phyloP scores from a whole-genome alignment of 345 rosid genomes.

The Laguncularia racemosa region DNA sequence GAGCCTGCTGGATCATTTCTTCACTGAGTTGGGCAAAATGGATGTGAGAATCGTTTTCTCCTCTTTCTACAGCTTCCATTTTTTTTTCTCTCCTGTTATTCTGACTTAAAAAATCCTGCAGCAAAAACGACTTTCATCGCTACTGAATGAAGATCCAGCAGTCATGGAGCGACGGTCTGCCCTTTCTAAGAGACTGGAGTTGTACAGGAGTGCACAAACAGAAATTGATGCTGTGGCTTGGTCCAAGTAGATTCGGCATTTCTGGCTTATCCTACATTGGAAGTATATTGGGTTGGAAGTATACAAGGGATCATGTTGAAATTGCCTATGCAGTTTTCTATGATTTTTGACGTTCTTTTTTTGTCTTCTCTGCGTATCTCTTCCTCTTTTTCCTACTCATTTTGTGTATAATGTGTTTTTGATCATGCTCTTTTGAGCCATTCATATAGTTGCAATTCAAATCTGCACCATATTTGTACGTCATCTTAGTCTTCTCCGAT shows the following conservation, averaged over 20 bases:
- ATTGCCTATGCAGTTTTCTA: too few species aligned
- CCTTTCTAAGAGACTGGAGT: constrained; percentile 82
- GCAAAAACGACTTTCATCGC: constrained; percentile 74
- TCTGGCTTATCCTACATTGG: too few species aligned
- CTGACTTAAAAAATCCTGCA: constrained; percentile 19
- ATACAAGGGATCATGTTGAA: too few species aligned
- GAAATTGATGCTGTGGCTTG: constrained; percentile 92
- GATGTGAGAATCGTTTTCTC: constrained; percentile 39
- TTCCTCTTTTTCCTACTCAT: too few species aligned
- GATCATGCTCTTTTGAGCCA: too few species aligned
- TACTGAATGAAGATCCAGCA: constrained; percentile 95
- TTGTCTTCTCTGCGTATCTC: too few species aligned
- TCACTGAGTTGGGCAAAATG: constrained; percentile 83
- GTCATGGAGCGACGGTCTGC: constrained; percentile 87
- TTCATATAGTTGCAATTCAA: too few species aligned
- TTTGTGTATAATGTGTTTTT: too few species aligned
- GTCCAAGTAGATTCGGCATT: constrained; percentile 52
- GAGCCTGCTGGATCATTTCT: constrained; percentile 88
- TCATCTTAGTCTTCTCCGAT: too few species aligned
- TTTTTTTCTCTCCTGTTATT: not conserved
- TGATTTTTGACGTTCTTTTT: too few species aligned
- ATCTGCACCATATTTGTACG: too few species aligned
- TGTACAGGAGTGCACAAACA: constrained; percentile 86
- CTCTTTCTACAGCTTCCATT: not conserved
- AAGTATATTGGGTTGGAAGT: too few species aligned